These are phyloP conservation scores for Neofusicoccum cordaticola DNA, from an alignment of 2,329 filamentous ascomycete genomes.

Conservation along the genomic window DNA sequence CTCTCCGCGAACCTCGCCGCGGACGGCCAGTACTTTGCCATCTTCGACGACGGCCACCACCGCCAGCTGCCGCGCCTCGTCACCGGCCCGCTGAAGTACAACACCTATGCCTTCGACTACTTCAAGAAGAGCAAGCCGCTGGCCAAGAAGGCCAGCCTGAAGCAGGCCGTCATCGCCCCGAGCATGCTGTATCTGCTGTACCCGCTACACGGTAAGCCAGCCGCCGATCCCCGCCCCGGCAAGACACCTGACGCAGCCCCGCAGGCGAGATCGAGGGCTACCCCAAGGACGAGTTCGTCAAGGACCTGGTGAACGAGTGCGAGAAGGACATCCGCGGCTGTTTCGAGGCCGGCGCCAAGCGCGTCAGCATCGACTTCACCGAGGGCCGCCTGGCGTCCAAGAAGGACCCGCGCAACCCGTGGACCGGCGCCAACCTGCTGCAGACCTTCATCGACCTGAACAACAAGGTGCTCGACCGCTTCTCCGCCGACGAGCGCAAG, in stretches of 20 bases:
- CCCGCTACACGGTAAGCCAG: constrained; percentile 23
- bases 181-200: constrained; percentile 35
- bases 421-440: constrained; percentile 30
- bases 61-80: constrained; percentile 29
- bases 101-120: constrained; percentile 33
- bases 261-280: constrained; percentile 29
- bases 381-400: constrained; percentile 31
- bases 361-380: constrained; percentile 35
- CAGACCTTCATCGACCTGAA: constrained; percentile 32
- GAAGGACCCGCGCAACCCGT: constrained; percentile 32
- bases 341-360: constrained; percentile 31
- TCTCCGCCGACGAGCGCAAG: constrained; percentile 26
- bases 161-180: constrained; percentile 34
- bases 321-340: constrained; percentile 35
- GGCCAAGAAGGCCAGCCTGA: constrained; percentile 26
- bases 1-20: constrained; percentile 27
- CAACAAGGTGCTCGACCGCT: constrained; percentile 27
- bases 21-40: constrained; percentile 34
- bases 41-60: constrained; percentile 33
- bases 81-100: constrained; percentile 29
- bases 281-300: constrained; percentile 26
- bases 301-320: constrained; percentile 32
- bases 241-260: background rate
- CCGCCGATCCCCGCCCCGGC: too few species aligned
- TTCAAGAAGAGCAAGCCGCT: constrained; percentile 26